Evolutionary conservation across 306 rosid species (phyloP), one percentile per base, ranked within the genome.

Genomic region (Abrus pulchellus): DNA sequence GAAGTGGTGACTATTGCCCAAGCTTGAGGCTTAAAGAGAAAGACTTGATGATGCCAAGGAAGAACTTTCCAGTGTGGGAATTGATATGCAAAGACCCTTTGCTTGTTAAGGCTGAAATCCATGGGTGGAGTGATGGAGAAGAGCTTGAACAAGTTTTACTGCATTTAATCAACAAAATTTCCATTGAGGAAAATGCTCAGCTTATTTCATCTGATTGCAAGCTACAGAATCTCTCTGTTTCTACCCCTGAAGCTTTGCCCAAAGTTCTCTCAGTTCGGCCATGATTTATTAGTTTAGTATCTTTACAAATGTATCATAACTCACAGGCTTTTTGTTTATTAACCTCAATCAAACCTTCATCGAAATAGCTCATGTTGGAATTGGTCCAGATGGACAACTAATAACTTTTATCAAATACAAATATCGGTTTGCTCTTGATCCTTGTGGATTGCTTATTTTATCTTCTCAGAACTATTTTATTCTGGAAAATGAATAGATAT

Each of bases 1-100:
- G 95, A 0, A 75, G 32, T 44, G 95, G 95, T 0, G 95, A 91
- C 29, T 89, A 89, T 13, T 91, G 95, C 72, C 91, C 95, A 33
- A 84, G 90, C 40, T 82, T 85, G 83, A 91, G 86, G 72, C 85
- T 89, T 3, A 74, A 41, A 77, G 91, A 84, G 13, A 82, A 53
- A 66, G 87, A 89, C 41, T 82, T 87, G 32, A 54, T 87, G 81
- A 87, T 91, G 95, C 95, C 95, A 75, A 91, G 93, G 80, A 91
- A 80, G 89, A 84, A 86, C 41, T 91, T 83, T 50, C 93, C 93
- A 0, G 60, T 85, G 2, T 91, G 92, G 95, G 90, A 89, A 4
- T 86, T 91, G 65, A 87, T 91, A 5, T 77, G 85, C 81, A 78
- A 78, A 80, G 86, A 86, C 55, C 86, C 91, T 74, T 29, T 4